A percentile compares a stretch with the other conserved stretches of the same genome.
These are phyloP conservation scores for Fraxinus dipetala DNA, from an alignment of 305 asterid species.

Conservation along the genomic window DNA sequence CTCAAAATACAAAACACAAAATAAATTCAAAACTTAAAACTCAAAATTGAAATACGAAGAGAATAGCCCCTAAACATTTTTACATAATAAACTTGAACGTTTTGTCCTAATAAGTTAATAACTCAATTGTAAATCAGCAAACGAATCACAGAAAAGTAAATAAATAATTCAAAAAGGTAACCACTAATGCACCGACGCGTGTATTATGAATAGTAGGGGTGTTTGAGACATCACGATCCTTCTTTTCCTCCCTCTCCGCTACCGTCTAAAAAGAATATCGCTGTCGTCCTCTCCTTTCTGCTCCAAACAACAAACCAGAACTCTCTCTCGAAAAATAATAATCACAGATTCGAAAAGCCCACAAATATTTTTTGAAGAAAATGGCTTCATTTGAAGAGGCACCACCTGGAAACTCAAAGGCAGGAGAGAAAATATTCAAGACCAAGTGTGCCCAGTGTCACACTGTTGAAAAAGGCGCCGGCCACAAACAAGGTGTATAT, in stretches of 20 bases:
- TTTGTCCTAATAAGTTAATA: no score
- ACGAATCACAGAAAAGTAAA: no score
- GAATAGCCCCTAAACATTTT: no score
- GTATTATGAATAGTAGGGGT: not conserved
- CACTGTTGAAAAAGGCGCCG: constrained; percentile 50
- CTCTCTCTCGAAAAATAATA: not conserved
- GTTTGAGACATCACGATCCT: constrained; percentile 29
- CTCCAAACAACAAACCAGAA: not conserved
- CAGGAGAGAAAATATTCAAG: constrained; percentile 62
- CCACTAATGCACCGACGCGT: constrained; percentile 17
- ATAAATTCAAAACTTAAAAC: no score
- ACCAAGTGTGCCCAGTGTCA: no score
- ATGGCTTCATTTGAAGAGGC: constrained; percentile 69
- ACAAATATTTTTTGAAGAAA: not conserved
- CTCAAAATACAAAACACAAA: no score
- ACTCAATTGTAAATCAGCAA: no score
- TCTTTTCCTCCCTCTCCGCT: constrained; percentile 7
- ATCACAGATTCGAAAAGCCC: not conserved
- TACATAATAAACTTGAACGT: no score
- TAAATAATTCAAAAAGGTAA: no score
- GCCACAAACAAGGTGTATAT: constrained; percentile 66
- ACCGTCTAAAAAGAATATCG: no score
- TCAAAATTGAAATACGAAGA: no score
- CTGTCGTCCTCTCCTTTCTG: not conserved
- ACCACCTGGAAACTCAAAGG: constrained; percentile 54